Evolutionary conservation across 768 basidiomycete species (phyloP).

Genomic region (Leccinum ochraceum): DNA sequence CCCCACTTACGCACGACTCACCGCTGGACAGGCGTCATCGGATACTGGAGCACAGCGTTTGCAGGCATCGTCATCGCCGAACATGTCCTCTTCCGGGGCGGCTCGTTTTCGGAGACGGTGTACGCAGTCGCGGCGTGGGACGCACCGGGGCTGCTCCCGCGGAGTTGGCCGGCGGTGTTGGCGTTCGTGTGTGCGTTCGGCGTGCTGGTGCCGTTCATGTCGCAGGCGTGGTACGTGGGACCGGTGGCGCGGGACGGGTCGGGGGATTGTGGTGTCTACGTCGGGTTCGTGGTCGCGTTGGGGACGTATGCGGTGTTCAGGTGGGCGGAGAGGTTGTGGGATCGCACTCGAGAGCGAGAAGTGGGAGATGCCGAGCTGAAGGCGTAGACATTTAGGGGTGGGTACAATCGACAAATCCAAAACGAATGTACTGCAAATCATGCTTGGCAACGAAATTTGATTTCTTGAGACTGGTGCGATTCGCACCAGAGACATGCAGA

Average conservation of each 20-base stretch:
- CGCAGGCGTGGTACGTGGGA: slow-evolving; percentile 53
- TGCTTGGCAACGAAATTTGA: neutral
- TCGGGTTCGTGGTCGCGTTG: slow-evolving; percentile 37
- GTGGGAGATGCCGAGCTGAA: slow-evolving; percentile 6
- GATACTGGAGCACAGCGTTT: slow-evolving; percentile 45
- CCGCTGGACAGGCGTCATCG: slow-evolving; percentile 38
- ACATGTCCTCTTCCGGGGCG: slow-evolving; percentile 44
- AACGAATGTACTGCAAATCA: too few relatives aligned
- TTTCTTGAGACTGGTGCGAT: neutral
- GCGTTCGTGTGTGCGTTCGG: slow-evolving; percentile 42
- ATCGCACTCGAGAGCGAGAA: neutral
- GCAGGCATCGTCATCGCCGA: slow-evolving; percentile 42
- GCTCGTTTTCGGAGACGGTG: slow-evolving; percentile 29
- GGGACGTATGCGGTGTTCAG: slow-evolving; percentile 35
- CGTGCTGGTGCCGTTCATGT: slow-evolving; percentile 48
- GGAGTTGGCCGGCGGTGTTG: slow-evolving; percentile 41
- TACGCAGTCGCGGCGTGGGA: slow-evolving; percentile 44
- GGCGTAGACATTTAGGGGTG: neutral
- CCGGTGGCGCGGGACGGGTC: slow-evolving; percentile 45
- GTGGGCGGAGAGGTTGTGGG: slow-evolving; percentile 28
- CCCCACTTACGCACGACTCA: slow-evolving; percentile 11
- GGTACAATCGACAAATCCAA: neutral
- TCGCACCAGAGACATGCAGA: too few relatives aligned
- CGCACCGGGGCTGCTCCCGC: slow-evolving; percentile 38
- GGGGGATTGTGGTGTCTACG: slow-evolving; percentile 51